phyloP scores from a whole-genome alignment of 345 rosid genomes.

The Clausena lansium region DNA sequence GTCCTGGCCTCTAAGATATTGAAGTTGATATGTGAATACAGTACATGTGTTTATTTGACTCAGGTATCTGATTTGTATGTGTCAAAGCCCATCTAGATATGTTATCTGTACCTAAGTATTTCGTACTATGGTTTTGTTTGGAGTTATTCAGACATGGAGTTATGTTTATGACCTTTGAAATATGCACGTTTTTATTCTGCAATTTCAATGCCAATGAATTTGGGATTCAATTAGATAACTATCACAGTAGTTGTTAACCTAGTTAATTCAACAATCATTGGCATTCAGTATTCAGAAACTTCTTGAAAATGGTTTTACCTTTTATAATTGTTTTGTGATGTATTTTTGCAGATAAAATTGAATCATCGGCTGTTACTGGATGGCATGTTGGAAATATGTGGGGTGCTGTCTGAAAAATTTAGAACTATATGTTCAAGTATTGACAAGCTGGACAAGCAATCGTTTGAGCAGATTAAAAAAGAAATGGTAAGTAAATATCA shows the following conservation, averaged over 20 bases:
- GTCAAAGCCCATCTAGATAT: not conserved
- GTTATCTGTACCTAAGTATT: not conserved
- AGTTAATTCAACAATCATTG: not conserved
- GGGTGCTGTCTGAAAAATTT: slow-evolving; percentile 88
- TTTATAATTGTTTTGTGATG: not conserved
- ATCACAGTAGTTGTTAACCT: not conserved
- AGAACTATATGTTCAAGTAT: slow-evolving; percentile 92
- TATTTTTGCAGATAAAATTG: slow-evolving; percentile 65
- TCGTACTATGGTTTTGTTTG: not conserved
- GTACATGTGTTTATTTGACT: not conserved
- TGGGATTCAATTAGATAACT: not conserved
- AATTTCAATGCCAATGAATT: not conserved
- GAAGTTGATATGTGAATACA: not conserved
- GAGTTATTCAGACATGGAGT: not conserved
- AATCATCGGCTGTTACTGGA: slow-evolving; percentile 89
- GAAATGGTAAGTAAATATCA: slow-evolving; percentile 66
- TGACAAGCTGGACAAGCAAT: slow-evolving; percentile 86
- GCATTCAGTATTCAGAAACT: not conserved
- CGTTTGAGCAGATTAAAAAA: slow-evolving; percentile 78
- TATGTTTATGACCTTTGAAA: not conserved
- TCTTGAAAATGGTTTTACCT: slow-evolving; percentile 3
- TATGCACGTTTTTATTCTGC: not conserved
- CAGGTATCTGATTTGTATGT: not conserved
- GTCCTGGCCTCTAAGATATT: not conserved
- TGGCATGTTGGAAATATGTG: slow-evolving; percentile 95